phyloP scores from a whole-genome alignment of 2,329 filamentous ascomycete species.

The Diaporthe destruens region DNA sequence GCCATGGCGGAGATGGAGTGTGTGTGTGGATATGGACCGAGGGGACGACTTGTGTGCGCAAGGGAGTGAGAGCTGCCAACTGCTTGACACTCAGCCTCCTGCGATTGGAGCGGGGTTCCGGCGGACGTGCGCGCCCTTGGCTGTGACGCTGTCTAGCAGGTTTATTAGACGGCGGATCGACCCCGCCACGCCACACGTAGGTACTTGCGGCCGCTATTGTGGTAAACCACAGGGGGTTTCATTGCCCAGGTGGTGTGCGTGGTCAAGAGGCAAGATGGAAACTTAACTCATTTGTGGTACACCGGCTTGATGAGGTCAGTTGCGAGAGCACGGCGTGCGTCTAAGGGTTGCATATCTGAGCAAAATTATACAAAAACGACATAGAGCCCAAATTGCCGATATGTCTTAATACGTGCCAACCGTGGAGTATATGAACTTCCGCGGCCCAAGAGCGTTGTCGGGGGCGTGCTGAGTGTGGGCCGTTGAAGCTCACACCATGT shows the following conservation, averaged over 20 bases:
- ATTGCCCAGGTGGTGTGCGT: neutral
- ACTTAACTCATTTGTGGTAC: neutral
- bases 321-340: neutral
- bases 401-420: neutral
- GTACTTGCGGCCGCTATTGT: conserved; percentile 10
- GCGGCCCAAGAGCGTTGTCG: neutral
- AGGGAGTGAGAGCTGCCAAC: conserved; percentile 6
- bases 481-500: neutral
- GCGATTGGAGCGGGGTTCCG: conserved; percentile 25
- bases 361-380: neutral
- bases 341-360: neutral
- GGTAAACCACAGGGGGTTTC: neutral
- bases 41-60: neutral
- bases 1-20: neutral
- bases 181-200: neutral
- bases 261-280: neutral
- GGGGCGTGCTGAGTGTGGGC: neutral
- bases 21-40: neutral
- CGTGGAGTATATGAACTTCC: neutral
- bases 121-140: conserved; percentile 27
- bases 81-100: neutral
- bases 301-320: neutral
- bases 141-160: conserved; percentile 4
- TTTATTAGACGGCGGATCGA: conserved; percentile 4
- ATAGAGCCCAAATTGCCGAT: neutral